Evolutionary conservation across 345 rosid species (phyloP), one percentile per base, ranked within the genome.

Genomic region (Salix exigua): DNA sequence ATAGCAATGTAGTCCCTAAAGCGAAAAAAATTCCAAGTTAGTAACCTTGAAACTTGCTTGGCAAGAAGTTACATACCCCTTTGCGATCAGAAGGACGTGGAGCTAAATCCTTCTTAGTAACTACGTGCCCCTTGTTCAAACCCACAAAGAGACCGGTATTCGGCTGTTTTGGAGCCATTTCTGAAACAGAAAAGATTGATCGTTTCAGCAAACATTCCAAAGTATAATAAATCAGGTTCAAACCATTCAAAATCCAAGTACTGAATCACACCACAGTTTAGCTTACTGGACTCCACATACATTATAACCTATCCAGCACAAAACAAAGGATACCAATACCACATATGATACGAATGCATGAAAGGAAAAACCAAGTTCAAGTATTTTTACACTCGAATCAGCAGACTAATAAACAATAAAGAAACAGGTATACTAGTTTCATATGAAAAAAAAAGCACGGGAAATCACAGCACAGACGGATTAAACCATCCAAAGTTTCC

Each of bases 81-180:
- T 86, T 90, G 25, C 91, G 84, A 50, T 77, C 81, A 18, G 88
- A 80, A 23, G 94, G 92, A 0, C 90, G 88, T 10, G 88, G 88
- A 25, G 86, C 81, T 58, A 81, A 72, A 71, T 90, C 92, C 73
- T 82, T 86, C 88, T 80, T 87, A 73, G 92, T 88, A 17, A 89
- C 90, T 51, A 90, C 71, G 60, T 90, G 92, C 4, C 94, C 94
- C 70, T 80, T 90, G 85, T 88, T 90, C 77, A 88, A 77, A 18
- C 94, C 94, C 17, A 89, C 92, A 70, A 84, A 88, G 25, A 90
- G 83, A 35, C 94, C 94, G 18, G 85, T 83, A 53, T 81, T 86
- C 1, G 88, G 86, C 83, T 82, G 88, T 75, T 85, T 85, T 11
- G 91, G 81, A 72, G 92, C 89, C 94, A 89, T 90, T 33, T 61